Percentiles rank a stretch among this genome's conserved stretches.
These are phyloP conservation scores for Quercus ilex DNA, from an alignment of 306 rosid genomes.

Conservation along the genomic window DNA sequence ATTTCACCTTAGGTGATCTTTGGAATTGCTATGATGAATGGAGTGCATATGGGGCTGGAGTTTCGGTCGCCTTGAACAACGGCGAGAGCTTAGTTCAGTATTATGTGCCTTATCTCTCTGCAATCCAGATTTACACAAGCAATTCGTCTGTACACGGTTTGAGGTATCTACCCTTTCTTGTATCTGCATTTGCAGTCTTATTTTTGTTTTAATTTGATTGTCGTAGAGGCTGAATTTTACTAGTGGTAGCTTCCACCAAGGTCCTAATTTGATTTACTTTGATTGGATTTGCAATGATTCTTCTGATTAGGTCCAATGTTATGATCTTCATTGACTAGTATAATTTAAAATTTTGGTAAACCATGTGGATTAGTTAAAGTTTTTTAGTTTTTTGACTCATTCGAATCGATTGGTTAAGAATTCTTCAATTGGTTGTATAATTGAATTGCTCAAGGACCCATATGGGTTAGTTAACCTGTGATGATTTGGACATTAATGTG, in stretches of 20 bases:
- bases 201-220: neutral
- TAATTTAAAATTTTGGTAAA: neutral
- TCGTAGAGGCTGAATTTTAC: slow-evolving; percentile 6
- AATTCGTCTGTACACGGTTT: slow-evolving; percentile 38
- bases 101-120: slow-evolving; percentile 97
- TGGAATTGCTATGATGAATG: slow-evolving; percentile 87
- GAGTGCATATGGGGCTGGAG: slow-evolving; percentile 98
- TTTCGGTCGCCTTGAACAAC: slow-evolving; percentile 55
- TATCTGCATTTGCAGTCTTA: neutral
- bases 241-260: neutral
- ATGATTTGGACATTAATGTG: neutral
- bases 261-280: neutral
- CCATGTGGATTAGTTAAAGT: neutral
- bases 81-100: slow-evolving; percentile 87
- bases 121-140: slow-evolving; percentile 86
- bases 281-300: neutral
- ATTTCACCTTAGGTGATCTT: slow-evolving; percentile 72
- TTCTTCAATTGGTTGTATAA: neutral
- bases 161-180: slow-evolving; percentile 39
- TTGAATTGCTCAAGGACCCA: slow-evolving; percentile 1
- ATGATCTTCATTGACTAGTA: neutral
- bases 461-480: neutral
- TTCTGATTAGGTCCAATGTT: neutral
- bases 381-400: neutral
- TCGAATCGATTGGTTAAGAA: neutral